These are phyloP conservation scores for Benincasa hispida DNA, from an alignment of 306 rosid species.

Conservation along the genomic window DNA sequence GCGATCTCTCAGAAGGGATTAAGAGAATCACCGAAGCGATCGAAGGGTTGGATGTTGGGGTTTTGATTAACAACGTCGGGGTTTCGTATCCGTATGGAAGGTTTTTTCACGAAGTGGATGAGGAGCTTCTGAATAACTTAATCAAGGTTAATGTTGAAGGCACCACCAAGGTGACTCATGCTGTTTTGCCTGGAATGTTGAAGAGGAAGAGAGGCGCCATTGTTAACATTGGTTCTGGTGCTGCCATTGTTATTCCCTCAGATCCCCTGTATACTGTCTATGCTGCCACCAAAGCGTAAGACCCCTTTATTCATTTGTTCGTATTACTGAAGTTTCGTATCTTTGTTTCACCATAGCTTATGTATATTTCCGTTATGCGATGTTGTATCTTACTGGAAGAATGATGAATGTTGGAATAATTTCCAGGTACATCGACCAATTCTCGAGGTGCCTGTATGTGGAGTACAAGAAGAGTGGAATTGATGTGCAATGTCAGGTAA, in stretches of 20 bases:
- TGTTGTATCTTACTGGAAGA: not conserved
- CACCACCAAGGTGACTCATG: slow-evolving; percentile 79
- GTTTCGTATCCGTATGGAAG: slow-evolving; percentile 86
- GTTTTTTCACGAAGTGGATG: slow-evolving; percentile 81
- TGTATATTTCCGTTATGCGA: not conserved
- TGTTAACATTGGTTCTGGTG: slow-evolving; percentile 92
- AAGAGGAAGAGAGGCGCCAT: slow-evolving; percentile 84
- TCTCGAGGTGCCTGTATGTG: slow-evolving; percentile 80
- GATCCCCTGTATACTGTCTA: slow-evolving; percentile 96
- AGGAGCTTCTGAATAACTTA: slow-evolving; percentile 51
- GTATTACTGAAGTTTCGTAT: not conserved
- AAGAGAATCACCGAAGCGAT: slow-evolving; percentile 33
- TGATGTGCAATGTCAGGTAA: slow-evolving; percentile 99
- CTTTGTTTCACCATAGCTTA: not conserved
- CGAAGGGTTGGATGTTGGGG: slow-evolving; percentile 76
- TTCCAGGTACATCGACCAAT: slow-evolving; percentile 84
- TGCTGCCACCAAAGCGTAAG: slow-evolving; percentile 95
- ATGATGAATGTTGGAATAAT: not conserved
- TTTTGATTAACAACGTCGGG: slow-evolving; percentile 75
- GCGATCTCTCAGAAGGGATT: slow-evolving; percentile 64
- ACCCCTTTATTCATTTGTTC: not conserved
- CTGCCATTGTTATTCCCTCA: slow-evolving; percentile 77
- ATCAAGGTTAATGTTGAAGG: slow-evolving; percentile 78
- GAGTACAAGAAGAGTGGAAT: slow-evolving; percentile 93
- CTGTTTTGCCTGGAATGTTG: slow-evolving; percentile 76